A percentile compares a stretch with the other conserved stretches of the same genome.
Evolutionary conservation across 2,329 filamentous ascomycete genomes (phyloP).

Genomic region (Colletotrichum melonis): DNA sequence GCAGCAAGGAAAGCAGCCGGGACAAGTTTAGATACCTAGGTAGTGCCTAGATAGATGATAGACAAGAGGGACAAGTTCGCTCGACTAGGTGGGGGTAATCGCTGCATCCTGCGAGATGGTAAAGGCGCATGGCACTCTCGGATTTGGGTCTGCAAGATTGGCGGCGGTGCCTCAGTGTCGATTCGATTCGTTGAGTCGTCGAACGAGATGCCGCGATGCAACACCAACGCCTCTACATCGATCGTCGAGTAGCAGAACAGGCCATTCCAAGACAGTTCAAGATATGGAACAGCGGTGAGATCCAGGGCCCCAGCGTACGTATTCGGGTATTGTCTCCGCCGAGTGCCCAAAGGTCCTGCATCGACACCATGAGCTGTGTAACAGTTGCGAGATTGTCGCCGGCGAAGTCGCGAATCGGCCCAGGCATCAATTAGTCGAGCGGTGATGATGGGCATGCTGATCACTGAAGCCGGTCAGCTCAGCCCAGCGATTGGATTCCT

Average conservation of each 20-base stretch:
- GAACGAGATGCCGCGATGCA: neutral
- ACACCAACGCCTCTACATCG: conserved; percentile 2
- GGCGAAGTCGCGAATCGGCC: neutral
- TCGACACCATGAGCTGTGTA: neutral
- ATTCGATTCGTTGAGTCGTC: neutral
- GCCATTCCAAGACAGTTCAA: conserved; percentile 15
- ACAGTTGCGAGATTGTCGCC: neutral
- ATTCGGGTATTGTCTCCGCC: neutral
- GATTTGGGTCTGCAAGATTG: neutral
- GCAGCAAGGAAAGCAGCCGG: neutral
- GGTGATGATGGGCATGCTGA: conserved; percentile 9
- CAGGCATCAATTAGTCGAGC: neutral
- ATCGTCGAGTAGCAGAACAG: conserved; percentile 9
- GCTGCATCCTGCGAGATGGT: neutral
- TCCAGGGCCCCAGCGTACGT: neutral
- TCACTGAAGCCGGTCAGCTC: neutral
- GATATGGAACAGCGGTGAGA: conserved; percentile 31
- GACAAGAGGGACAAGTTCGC: neutral
- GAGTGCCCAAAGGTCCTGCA: neutral
- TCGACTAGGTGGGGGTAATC: neutral
- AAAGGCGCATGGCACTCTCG: neutral
- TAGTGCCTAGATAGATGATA: neutral
- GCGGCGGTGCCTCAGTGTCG: neutral
- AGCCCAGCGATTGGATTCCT: neutral
- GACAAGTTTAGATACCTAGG: neutral